These are phyloP conservation scores for Penicillium sp. DNA, from an alignment of 2,329 filamentous ascomycete species.

Conservation along the genomic window DNA sequence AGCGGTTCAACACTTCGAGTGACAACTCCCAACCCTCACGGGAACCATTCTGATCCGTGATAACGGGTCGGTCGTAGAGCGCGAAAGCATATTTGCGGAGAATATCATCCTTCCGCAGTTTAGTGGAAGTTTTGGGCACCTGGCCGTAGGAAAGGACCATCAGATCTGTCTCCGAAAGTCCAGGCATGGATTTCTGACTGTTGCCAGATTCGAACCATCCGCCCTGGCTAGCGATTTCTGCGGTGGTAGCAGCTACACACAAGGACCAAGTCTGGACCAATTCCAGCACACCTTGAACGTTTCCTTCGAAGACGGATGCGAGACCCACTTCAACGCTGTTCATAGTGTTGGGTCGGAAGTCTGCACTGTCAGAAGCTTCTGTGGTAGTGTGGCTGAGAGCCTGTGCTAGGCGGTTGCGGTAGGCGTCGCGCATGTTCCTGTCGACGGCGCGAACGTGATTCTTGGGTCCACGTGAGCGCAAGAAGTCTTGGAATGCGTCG, in stretches of 20 bases:
- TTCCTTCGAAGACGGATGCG: conserved; percentile 79
- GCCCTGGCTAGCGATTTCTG: conserved; percentile 80
- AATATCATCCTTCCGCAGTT: conserved; percentile 76
- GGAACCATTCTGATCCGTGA: conserved; percentile 38
- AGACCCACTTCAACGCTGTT: conserved; percentile 78
- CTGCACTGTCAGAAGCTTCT: conserved; percentile 60
- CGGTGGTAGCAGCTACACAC: conserved; percentile 73
- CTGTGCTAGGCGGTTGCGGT: conserved; percentile 71
- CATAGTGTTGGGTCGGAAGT: conserved; percentile 73
- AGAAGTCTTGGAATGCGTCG: conserved; percentile 20
- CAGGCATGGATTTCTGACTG: conserved; percentile 58
- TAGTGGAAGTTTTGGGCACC: conserved; percentile 50
- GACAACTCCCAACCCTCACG: conserved; percentile 88
- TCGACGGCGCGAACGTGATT: conserved; percentile 49
- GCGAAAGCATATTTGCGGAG: conserved; percentile 74
- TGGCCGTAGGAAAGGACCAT: conserved; percentile 75
- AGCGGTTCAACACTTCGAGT: conserved; percentile 76
- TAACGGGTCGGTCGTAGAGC: conserved; percentile 46
- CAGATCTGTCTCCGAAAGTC: conserved; percentile 76
- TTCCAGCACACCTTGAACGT: conserved; percentile 73
- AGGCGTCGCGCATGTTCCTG: conserved; percentile 63
- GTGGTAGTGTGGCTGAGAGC: conserved; percentile 68
- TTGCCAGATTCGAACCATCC: conserved; percentile 73
- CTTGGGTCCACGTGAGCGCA: conserved; percentile 31
- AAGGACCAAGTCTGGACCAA: conserved; percentile 80